These are phyloP conservation scores for Kwoniella mangroviensis DNA, from an alignment of 768 basidiomycete species.

Conservation along the genomic window DNA sequence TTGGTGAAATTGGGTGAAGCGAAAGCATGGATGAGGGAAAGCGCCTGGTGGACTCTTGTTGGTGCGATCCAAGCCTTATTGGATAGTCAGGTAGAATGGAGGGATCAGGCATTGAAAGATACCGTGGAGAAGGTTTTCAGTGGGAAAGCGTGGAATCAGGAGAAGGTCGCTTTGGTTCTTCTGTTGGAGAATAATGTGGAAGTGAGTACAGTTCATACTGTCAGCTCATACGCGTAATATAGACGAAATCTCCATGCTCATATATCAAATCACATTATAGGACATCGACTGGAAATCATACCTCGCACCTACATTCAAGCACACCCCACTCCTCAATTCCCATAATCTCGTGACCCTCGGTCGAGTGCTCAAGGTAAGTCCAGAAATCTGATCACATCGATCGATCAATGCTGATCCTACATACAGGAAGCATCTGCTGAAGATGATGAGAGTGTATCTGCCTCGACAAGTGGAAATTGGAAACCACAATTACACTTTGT, in stretches of 20 bases:
- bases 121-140: slow-evolving; percentile 65
- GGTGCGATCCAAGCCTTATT: slow-evolving; percentile 69
- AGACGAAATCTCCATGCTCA: too few species aligned
- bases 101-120: slow-evolving; percentile 65
- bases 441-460: slow-evolving; percentile 64
- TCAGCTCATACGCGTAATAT: background rate
- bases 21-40: slow-evolving; percentile 89
- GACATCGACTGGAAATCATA: slow-evolving; percentile 70
- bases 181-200: slow-evolving; percentile 70
- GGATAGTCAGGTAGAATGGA: slow-evolving; percentile 71
- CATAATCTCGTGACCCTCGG: slow-evolving; percentile 77
- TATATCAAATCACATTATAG: slow-evolving; percentile 24
- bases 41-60: slow-evolving; percentile 81
- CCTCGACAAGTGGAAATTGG: slow-evolving; percentile 68
- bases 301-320: slow-evolving; percentile 76
- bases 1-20: slow-evolving; percentile 74
- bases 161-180: slow-evolving; percentile 81
- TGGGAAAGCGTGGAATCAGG: slow-evolving; percentile 74
- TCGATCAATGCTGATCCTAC: slow-evolving; percentile 9
- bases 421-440: slow-evolving; percentile 60
- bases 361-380: slow-evolving; percentile 74
- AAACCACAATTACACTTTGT: slow-evolving; percentile 90
- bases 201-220: slow-evolving; percentile 36
- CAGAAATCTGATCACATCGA: background rate
- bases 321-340: slow-evolving; percentile 68